Percentiles rank a stretch among this genome's conserved stretches.
Evolutionary conservation across 371 early-diverging fungal species (phyloP).

Genomic region (Dichotomocladium elegans): DNA sequence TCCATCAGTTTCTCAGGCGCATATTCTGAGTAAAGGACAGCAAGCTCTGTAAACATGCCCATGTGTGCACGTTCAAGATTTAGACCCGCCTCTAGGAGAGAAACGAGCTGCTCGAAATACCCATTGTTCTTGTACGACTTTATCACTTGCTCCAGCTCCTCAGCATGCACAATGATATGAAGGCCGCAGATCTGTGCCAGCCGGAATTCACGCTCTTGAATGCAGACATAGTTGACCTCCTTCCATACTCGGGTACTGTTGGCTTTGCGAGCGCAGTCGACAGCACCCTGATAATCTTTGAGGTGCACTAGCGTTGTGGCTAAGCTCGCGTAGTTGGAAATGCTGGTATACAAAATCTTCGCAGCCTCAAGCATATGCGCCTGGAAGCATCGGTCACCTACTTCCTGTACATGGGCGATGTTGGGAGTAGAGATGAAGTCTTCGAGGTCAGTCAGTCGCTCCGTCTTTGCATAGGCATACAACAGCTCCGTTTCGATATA

Average conservation of each 20-base stretch:
- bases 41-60: conserved; percentile 99
- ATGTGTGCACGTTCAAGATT: conserved; percentile 97
- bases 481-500: conserved; percentile 90
- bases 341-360: conserved; percentile 87
- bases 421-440: conserved; percentile 90
- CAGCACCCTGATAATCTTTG: conserved; percentile 93
- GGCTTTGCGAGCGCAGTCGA: conserved; percentile 97
- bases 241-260: conserved; percentile 97
- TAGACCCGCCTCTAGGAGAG: conserved; percentile 87
- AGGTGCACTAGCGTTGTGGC: conserved; percentile 94
- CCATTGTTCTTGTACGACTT: conserved; percentile 86
- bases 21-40: conserved; percentile 94
- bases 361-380: conserved; percentile 90
- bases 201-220: conserved; percentile 90
- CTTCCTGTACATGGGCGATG: conserved; percentile 86
- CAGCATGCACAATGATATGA: conserved; percentile 93
- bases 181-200: conserved; percentile 97
- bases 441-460: conserved; percentile 88
- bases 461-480: conserved; percentile 92
- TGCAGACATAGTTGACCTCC: conserved; percentile 94
- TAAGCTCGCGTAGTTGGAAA: conserved; percentile 95
- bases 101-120: conserved; percentile 86
- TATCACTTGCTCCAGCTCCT: conserved; percentile 88
- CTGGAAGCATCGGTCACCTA: conserved; percentile 96
- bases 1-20: conserved; percentile 92